Evolutionary conservation across 164 flowering plant species (phyloP).

Genomic region (Vitis rupestris): DNA sequence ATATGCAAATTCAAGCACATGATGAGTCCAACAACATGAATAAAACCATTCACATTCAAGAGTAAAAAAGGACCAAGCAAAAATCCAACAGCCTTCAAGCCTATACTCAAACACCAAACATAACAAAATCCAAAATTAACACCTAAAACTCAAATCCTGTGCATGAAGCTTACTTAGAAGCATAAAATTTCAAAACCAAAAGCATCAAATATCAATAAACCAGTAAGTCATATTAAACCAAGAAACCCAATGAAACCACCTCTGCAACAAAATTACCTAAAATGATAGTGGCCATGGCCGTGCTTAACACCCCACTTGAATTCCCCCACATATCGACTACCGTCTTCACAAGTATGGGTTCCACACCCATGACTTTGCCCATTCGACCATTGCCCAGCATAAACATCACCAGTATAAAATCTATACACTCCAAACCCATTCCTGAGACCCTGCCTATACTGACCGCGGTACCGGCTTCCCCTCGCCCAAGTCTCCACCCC

Average conservation of each 20-base stretch:
- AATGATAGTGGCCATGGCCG: conserved; percentile 58
- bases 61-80: not conserved
- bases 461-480: conserved; percentile 58
- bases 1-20: not conserved
- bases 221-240: not conserved
- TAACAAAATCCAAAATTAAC: not conserved
- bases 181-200: too few species aligned
- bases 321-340: conserved; percentile 54
- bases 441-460: conserved; percentile 51
- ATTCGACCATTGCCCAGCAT: conserved; percentile 56
- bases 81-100: not conserved
- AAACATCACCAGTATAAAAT: conserved; percentile 56
- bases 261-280: conserved; percentile 31
- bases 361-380: conserved; percentile 65
- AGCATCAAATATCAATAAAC: too few species aligned
- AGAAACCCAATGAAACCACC: not conserved
- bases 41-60: not conserved
- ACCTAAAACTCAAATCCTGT: too few species aligned
- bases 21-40: not conserved
- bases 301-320: conserved; percentile 66
- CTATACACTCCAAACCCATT: conserved; percentile 57
- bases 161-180: too few species aligned
- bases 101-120: not conserved
- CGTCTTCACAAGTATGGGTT: conserved; percentile 59
- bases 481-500: conserved; percentile 66